Evolutionary conservation across 768 basidiomycete genomes (phyloP).

Genomic region (Phylloporus arenicola): DNA sequence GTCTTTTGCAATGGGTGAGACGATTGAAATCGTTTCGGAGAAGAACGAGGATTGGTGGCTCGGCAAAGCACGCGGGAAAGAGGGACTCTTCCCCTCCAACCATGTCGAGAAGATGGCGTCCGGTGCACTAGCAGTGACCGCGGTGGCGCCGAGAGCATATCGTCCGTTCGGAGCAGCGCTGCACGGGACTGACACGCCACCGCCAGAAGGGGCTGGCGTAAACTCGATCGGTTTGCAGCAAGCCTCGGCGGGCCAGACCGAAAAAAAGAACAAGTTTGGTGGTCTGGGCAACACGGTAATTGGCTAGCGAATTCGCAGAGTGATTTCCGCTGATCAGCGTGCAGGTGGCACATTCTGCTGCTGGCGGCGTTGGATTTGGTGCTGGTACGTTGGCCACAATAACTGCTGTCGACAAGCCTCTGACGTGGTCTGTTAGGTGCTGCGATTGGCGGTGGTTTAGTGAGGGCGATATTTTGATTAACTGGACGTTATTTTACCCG

Average conservation of each 20-base stretch:
- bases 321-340: conserved; percentile 17
- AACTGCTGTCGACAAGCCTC: background rate
- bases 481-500: too few species aligned
- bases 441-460: conserved; percentile 47
- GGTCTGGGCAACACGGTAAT: conserved; percentile 47
- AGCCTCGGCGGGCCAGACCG: conserved; percentile 19
- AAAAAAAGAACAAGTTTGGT: conserved; percentile 58
- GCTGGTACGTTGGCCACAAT: conserved; percentile 44
- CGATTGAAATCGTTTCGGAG: conserved; percentile 73
- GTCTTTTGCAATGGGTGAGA: conserved; percentile 68
- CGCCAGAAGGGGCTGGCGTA: conserved; percentile 21
- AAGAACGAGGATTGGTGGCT: conserved; percentile 88
- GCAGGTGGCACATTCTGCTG: conserved; percentile 55
- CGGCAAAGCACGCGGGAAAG: conserved; percentile 54
- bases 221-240: conserved; percentile 30
- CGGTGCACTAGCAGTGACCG: background rate
- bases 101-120: conserved; percentile 57
- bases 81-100: conserved; percentile 75
- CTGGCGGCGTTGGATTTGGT: conserved; percentile 72
- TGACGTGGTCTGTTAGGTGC: conserved; percentile 32
- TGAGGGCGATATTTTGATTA: conserved; percentile 45
- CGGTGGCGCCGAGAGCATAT: conserved; percentile 19
- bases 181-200: conserved; percentile 31
- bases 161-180: conserved; percentile 36
- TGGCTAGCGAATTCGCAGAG: conserved; percentile 1